Base-by-base conservation (phyloP, 495 filamentous ascomycete genomes). In the Xylaria longipes region DNA sequence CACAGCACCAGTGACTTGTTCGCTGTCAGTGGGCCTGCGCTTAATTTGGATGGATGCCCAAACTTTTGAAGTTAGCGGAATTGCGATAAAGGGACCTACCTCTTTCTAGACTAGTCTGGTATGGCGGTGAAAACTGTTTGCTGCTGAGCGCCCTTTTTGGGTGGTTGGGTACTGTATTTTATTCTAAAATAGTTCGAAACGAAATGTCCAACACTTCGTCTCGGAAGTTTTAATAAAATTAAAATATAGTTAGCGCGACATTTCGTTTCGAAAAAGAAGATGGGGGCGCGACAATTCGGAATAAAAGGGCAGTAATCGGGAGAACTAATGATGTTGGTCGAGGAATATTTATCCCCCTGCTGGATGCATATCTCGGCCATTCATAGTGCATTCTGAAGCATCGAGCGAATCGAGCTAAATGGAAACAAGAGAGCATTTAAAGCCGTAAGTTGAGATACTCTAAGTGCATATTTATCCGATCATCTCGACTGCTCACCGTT, bases 1-100 rank as follows among this genome's bases (percentile, higher is more conserved):
- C 43, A 31, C 15, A 22, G 45, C 60, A 29, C 60, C 60, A 15
- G 29, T 33, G 33, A 41, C 33, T 39, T 43, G 48, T 56, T 56
- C 31, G 33, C 22, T 17, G 65, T 39, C n/a, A 41, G 46, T 67
- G 48, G 65, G 31, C 33, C 37, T 33, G 56, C 6, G 15, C 46
- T 56, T 20, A 29, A 41, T 41, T 43, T 41, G 48, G 46, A 56
- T 56, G 22, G 35, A 56, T 67, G 33, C 48, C 48, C 65, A 56
- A 43, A 15, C 45, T 0, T 39, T 66, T 50, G 8, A 43, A 66
- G 63, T 37, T 66, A 52, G 62, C 22, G 62, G 62, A 65, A 31
- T 50, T 29, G 14, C 37, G 5, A 65, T 65, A 3, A 65, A 48
- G 25, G n/a, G 3, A 31, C 22, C 39, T 31, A 46, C 29, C 37